Percentiles rank a stretch among this genome's conserved stretches.
Conservation (phyloP, 2,329 filamentous ascomycete species). For the Pseudogymnoascus sp. region DNA sequence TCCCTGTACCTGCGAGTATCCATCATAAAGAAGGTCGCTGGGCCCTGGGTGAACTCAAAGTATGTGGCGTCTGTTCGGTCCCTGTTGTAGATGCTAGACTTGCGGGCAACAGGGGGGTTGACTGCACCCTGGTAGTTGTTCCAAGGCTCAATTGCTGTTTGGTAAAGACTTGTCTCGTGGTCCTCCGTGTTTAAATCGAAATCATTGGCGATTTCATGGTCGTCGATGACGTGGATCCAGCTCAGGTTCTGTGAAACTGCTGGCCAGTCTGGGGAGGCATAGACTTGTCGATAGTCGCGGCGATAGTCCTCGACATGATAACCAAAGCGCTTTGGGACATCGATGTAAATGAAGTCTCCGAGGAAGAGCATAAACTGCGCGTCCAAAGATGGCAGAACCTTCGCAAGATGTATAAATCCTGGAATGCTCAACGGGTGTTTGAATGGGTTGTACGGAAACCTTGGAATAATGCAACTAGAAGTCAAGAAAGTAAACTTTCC, state of each 20-base stretch:
- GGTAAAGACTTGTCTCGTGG: neutral
- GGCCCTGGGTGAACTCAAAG: slow-evolving; percentile 83
- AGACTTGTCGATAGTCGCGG: slow-evolving; percentile 90
- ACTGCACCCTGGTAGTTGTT: slow-evolving; percentile 75
- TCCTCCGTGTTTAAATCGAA: slow-evolving; percentile 74
- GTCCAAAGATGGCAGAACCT: slow-evolving; percentile 62
- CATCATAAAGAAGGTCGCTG: slow-evolving; percentile 88
- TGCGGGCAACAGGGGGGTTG: slow-evolving; percentile 68
- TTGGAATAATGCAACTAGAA: slow-evolving; percentile 85
- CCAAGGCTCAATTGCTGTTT: slow-evolving; percentile 51
- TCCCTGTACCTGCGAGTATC: slow-evolving; percentile 86
- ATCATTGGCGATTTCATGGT: slow-evolving; percentile 94
- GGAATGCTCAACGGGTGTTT: slow-evolving; percentile 76
- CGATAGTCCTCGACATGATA: slow-evolving; percentile 69
- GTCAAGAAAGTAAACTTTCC: slow-evolving; percentile 84
- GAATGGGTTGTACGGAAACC: slow-evolving; percentile 82
- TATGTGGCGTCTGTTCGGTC: slow-evolving; percentile 60
- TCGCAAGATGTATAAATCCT: slow-evolving; percentile 70
- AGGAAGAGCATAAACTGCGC: slow-evolving; percentile 78
- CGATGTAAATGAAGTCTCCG: slow-evolving; percentile 84
- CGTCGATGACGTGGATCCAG: slow-evolving; percentile 95
- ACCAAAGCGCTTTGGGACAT: slow-evolving; percentile 78
- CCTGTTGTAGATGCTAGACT: slow-evolving; percentile 36
- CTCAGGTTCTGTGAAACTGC: slow-evolving; percentile 71
- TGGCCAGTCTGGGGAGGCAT: slow-evolving; percentile 88